Evolutionary conservation across 352 stramenopile species (phyloP).

Genomic region (Peronospora destructor): DNA sequence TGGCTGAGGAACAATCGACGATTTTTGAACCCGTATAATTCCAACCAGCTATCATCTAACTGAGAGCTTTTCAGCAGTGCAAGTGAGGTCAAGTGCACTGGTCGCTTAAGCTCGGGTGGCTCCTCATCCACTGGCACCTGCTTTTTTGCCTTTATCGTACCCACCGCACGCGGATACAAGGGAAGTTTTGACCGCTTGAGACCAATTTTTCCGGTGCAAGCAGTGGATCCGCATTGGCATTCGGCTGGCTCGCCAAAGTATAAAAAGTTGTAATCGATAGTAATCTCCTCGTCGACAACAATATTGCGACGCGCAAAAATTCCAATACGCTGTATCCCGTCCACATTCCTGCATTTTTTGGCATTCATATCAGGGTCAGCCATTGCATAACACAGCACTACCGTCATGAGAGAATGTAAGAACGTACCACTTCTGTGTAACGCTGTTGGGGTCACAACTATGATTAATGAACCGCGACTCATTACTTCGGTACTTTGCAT

Average conservation of each 20-base stretch:
- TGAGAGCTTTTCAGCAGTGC: constrained; percentile 72
- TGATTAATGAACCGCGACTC: constrained; percentile 95
- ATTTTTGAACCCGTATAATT: constrained; percentile 54
- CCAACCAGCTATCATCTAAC: constrained; percentile 58
- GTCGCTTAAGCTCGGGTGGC: constrained; percentile 54
- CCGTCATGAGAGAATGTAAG: neutral
- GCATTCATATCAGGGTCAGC: constrained; percentile 1
- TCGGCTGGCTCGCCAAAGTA: constrained; percentile 72
- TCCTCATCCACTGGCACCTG: constrained; percentile 18
- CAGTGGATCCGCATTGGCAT: constrained; percentile 67
- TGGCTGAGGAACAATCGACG: constrained; percentile 63
- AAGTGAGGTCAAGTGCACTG: constrained; percentile 57
- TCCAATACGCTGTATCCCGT: constrained; percentile 62
- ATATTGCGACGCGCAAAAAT: constrained; percentile 72
- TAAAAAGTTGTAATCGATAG: constrained; percentile 83
- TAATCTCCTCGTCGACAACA: constrained; percentile 57
- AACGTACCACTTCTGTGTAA: constrained; percentile 88
- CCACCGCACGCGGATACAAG: constrained; percentile 13
- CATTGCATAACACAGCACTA: neutral
- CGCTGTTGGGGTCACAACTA: constrained; percentile 91
- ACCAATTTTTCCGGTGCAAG: constrained; percentile 70
- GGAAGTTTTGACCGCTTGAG: constrained; percentile 52
- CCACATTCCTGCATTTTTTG: constrained; percentile 45
- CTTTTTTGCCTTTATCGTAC: constrained; percentile 24
- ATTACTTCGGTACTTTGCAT: constrained; percentile 86